phyloP scores from a whole-genome alignment of 148 eudicot genomes.

The Beta vulgaris region DNA sequence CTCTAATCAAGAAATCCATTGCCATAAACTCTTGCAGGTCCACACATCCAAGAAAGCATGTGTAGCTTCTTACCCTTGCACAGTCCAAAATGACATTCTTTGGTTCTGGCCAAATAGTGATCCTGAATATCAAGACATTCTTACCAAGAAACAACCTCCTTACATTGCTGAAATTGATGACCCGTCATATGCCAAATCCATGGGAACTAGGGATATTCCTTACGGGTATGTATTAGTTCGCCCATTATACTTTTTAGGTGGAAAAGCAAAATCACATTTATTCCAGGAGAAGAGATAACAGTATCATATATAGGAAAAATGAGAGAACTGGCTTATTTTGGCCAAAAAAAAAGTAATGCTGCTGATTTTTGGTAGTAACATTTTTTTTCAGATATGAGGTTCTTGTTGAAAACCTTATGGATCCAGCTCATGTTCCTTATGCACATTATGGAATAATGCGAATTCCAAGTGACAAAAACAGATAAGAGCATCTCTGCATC shows the following conservation, averaged over 20 bases:
- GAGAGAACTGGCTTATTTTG: background rate
- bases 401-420: constrained; percentile 89
- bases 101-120: constrained; percentile 87
- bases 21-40: constrained; percentile 42
- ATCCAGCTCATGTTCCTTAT: constrained; percentile 90
- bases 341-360: background rate
- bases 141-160: constrained; percentile 49
- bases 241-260: no score
- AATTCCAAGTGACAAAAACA: constrained; percentile 24
- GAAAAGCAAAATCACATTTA: no score
- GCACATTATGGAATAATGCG: constrained; percentile 83
- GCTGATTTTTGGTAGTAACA: background rate
- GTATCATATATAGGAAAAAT: background rate
- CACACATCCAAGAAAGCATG: constrained; percentile 70
- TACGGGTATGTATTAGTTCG: constrained; percentile 51
- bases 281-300: background rate
- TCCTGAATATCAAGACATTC: constrained; percentile 51
- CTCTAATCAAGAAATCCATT: constrained; percentile 1
- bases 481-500: constrained; percentile 16
- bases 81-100: constrained; percentile 66
- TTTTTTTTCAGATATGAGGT: constrained; percentile 63
- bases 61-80: constrained; percentile 64
- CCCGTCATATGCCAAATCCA: constrained; percentile 51
- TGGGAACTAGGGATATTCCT: constrained; percentile 65
- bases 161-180: constrained; percentile 73